Base-by-base conservation (phyloP, 768 basidiomycete genomes). In the Termitomyces sp. region DNA sequence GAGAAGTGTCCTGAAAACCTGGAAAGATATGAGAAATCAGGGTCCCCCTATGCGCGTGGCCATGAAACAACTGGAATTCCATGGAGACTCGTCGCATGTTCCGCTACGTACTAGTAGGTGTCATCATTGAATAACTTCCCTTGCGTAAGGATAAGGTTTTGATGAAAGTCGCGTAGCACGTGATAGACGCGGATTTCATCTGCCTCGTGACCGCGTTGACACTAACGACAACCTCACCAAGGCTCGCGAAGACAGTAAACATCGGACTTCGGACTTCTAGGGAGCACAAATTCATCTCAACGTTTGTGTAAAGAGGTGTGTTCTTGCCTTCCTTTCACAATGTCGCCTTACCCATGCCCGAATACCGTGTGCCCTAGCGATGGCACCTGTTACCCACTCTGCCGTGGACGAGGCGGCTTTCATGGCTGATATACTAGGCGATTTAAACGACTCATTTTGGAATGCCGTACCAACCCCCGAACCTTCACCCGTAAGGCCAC, bases 381-480 rank as follows among this genome's bases (percentile, higher is more conserved):
- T 78, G 77, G 65, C 76, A 53, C 70, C 78, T 15, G 61, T 62
- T 16, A 65, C 49, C 48, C 77, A 57, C 24, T 70, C 78, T 5
- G 68, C 70, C 34, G 66, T 68, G 52, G 83, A 83, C 42, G 88
- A 90, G 61, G 77, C 78, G 30, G 81, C 72, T 4, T 85, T 91
- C 66, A 81, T 92, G 72, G 65, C 60, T 11, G 64, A 65, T 20
- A 65, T 76, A 6, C 45, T 74, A 15, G 57, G 44, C 1, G 58
- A 59, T 34, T 69, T 91, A 53, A 84, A 86, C 63, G 79, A 81
- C 61, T 71, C 81, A 0, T 72, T 81, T 55, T 83, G 80, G 75
- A 74, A 75, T 52, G 73, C 74, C 4, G 61, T 69, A 1, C 76
- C 75, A 12, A 71, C 74, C 39, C 75, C 80, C 27, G 68, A 73